phyloP scores from a whole-genome alignment of 2,329 filamentous ascomycete genomes.

The Colletotrichum cereale region DNA sequence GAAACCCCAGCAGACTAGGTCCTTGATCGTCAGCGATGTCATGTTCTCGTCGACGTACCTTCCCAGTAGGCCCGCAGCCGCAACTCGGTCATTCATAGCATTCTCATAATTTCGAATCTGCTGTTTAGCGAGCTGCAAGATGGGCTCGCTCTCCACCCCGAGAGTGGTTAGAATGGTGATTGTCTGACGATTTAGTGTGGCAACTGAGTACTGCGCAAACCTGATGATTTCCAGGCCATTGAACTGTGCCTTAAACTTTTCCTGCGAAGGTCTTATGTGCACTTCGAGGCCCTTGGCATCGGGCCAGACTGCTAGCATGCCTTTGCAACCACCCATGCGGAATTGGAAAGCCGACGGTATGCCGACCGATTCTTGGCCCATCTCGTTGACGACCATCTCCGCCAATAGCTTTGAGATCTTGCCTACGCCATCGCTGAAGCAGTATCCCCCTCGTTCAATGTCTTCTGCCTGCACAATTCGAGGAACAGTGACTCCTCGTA shows the following conservation, averaged over 20 bases:
- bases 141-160: constrained; percentile 76
- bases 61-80: constrained; percentile 76
- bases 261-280: constrained; percentile 84
- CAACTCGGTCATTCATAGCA: constrained; percentile 74
- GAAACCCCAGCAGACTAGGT: constrained; percentile 85
- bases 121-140: constrained; percentile 73
- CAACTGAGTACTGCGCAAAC: constrained; percentile 79
- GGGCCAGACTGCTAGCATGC: constrained; percentile 83
- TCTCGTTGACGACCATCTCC: constrained; percentile 77
- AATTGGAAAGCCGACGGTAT: constrained; percentile 91
- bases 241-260: constrained; percentile 83
- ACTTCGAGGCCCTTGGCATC: constrained; percentile 76
- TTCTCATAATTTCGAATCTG: constrained; percentile 77
- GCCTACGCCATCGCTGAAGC: constrained; percentile 92
- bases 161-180: constrained; percentile 87
- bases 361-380: constrained; percentile 66
- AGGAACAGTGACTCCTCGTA: constrained; percentile 73
- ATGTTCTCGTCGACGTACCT: constrained; percentile 89
- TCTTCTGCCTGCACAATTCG: constrained; percentile 75
- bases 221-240: constrained; percentile 87
- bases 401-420: constrained; percentile 88
- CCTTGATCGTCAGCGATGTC: constrained; percentile 78
- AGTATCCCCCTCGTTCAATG: constrained; percentile 75
- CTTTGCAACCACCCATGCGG: constrained; percentile 92
- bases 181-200: constrained; percentile 89